phyloP scores from a whole-genome alignment of 2,329 filamentous ascomycete genomes.

The Microthyrium microscopicum region DNA sequence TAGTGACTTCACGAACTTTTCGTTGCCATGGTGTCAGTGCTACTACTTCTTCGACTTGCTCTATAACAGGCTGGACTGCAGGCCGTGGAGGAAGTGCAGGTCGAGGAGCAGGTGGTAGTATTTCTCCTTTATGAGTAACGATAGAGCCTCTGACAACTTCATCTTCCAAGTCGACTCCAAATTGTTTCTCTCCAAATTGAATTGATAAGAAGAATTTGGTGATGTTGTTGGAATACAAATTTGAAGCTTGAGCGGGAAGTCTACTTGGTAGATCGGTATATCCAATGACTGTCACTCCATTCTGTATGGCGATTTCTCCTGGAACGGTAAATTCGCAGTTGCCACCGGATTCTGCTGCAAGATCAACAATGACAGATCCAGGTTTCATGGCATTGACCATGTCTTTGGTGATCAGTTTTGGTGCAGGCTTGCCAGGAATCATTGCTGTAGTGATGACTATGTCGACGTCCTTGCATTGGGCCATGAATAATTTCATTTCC shows the following conservation, averaged over 20 bases:
- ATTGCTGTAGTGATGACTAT: constrained; percentile 88
- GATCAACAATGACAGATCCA: constrained; percentile 73
- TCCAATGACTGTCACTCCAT: constrained; percentile 71
- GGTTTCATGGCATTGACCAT: constrained; percentile 79
- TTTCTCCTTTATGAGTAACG: constrained; percentile 60
- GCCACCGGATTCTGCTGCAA: constrained; percentile 74
- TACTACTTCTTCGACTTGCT: constrained; percentile 39
- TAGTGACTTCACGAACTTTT: constrained; percentile 55
- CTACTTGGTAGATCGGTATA: constrained; percentile 81
- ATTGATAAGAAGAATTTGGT: constrained; percentile 77
- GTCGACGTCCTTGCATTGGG: constrained; percentile 75
- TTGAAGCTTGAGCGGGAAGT: constrained; percentile 76
- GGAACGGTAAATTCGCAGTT: constrained; percentile 73
- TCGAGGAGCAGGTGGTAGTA: constrained; percentile 60
- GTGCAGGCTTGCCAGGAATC: constrained; percentile 70
- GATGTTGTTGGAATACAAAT: constrained; percentile 85
- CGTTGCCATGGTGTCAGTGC: constrained; percentile 71
- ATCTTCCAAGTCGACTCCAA: constrained; percentile 64
- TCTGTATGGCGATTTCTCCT: constrained; percentile 52
- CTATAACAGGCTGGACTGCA: constrained; percentile 34
- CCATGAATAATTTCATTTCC: constrained; percentile 82
- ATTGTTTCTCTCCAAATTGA: constrained; percentile 58
- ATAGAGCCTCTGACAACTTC: constrained; percentile 78
- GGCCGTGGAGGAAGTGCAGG: constrained; percentile 40
- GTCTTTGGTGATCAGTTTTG: constrained; percentile 66